Evolutionary conservation across 768 basidiomycete species (phyloP).

Genomic region (Trametes cubensis): DNA sequence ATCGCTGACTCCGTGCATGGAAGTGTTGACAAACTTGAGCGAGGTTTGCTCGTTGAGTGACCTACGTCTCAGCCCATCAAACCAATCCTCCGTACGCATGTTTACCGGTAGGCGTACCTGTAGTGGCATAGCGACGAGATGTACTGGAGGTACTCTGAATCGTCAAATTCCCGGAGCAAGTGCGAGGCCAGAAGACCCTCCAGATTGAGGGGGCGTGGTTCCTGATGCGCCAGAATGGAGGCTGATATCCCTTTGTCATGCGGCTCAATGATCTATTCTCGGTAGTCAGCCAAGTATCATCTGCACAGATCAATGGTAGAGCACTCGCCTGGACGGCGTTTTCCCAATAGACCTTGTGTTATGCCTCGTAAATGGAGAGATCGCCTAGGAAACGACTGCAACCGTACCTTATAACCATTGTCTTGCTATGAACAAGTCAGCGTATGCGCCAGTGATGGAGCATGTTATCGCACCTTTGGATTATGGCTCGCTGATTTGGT

Average conservation of each 20-base stretch:
- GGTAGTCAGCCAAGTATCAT: conserved; percentile 10
- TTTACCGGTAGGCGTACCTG: neutral
- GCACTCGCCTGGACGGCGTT: conserved; percentile 74
- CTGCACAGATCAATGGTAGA: neutral
- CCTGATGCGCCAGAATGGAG: conserved; percentile 62
- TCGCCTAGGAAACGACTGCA: neutral
- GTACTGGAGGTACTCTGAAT: conserved; percentile 11
- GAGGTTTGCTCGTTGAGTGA: conserved; percentile 39
- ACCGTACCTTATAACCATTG: conserved; percentile 80
- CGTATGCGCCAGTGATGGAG: neutral
- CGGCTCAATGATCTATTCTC: conserved; percentile 73
- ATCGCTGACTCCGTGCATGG: conserved; percentile 90
- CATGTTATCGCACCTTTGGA: conserved; percentile 61
- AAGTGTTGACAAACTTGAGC: conserved; percentile 79
- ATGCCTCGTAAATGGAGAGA: neutral
- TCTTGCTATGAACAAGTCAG: conserved; percentile 54
- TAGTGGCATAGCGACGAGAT: conserved; percentile 14
- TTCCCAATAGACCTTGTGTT: conserved; percentile 80
- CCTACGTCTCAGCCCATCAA: neutral
- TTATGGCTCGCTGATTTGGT: conserved; percentile 72
- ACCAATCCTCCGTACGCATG: too few relatives aligned
- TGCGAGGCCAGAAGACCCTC: conserved; percentile 42
- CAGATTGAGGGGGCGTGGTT: conserved; percentile 51
- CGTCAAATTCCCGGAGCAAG: conserved; percentile 8
- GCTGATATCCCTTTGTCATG: conserved; percentile 79